Conservation (phyloP, 2,329 filamentous ascomycete species). For the Exophiala mesophila region DNA sequence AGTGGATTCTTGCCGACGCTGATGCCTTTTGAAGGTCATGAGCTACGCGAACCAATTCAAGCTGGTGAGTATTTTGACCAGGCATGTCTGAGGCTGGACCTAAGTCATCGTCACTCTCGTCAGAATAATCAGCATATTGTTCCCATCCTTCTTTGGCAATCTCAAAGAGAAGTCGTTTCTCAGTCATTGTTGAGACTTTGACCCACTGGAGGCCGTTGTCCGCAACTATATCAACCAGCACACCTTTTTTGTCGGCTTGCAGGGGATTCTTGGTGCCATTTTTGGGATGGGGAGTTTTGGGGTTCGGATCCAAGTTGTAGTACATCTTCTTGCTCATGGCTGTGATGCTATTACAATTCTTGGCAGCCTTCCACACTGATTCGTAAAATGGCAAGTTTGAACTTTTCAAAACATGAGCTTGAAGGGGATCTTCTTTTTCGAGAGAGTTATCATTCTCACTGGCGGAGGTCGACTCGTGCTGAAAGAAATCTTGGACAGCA, state of each 20-base stretch:
- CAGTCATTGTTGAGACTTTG: constrained; percentile 62
- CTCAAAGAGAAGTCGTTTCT: constrained; percentile 61
- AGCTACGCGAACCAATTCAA: constrained; percentile 58
- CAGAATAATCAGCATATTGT: constrained; percentile 37
- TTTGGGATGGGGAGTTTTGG: constrained; percentile 12
- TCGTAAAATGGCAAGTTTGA: constrained; percentile 64
- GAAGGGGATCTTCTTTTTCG: constrained; percentile 23
- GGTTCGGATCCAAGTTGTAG: constrained; percentile 14
- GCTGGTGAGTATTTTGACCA: constrained; percentile 44
- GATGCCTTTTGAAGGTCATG: constrained; percentile 56
- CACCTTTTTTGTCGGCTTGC: constrained; percentile 39
- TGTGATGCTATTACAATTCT: constrained; percentile 51
- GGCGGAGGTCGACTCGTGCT: constrained; percentile 3
- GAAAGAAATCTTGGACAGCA: constrained; percentile 19
- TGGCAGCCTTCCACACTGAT: constrained; percentile 59
- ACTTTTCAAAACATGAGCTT: constrained; percentile 55
- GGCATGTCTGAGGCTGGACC: constrained; percentile 31
- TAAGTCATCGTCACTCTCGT: constrained; percentile 28
- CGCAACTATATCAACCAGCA: constrained; percentile 61
- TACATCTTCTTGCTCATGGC: constrained; percentile 54
- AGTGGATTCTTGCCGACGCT: constrained; percentile 50
- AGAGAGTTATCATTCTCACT: constrained; percentile 3
- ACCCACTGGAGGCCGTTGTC: constrained; percentile 62
- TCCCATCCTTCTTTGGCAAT: constrained; percentile 65
- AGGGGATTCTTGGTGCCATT: constrained; percentile 16